A percentile compares a stretch with the other conserved stretches of the same genome.
These are phyloP conservation scores for Prunus yedoensis DNA, from an alignment of 331 rosid genomes.

Conservation along the genomic window DNA sequence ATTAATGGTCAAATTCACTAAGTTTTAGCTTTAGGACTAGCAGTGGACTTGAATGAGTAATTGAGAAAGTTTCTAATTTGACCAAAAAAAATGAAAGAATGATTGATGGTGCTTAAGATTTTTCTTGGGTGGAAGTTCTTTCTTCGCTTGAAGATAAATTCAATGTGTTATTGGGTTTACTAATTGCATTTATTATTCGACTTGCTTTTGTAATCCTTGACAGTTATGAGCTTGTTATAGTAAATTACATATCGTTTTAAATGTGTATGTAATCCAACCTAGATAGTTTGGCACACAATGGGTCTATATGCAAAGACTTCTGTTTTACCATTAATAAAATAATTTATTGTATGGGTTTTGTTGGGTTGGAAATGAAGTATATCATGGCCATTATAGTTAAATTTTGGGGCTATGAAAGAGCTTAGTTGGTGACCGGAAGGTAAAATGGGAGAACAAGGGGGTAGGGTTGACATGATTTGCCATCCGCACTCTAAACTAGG, in stretches of 20 bases:
- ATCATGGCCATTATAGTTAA: background rate
- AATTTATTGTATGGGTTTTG: background rate
- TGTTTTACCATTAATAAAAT: background rate
- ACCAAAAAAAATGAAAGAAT: background rate
- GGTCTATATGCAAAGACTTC: background rate
- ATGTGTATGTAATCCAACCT: background rate
- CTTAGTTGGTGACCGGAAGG: background rate
- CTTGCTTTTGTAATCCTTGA: background rate
- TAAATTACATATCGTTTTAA: background rate
- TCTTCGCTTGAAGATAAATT: background rate
- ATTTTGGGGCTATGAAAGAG: background rate
- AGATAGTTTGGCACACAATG: background rate
- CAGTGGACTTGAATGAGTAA: background rate
- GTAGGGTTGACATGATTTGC: background rate
- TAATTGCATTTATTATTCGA: background rate
- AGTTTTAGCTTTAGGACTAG: constrained; percentile 1
- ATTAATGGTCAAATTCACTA: background rate
- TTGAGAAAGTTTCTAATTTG: background rate
- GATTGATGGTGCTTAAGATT: background rate
- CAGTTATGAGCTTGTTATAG: background rate
- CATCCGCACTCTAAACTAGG: background rate
- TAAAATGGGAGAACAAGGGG: background rate
- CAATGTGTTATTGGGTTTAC: background rate
- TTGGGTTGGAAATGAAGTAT: background rate
- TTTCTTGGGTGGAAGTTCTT: constrained; percentile 1